Conservation (phyloP, 805 yeast species). For the Ascoidea asiatica region DNA sequence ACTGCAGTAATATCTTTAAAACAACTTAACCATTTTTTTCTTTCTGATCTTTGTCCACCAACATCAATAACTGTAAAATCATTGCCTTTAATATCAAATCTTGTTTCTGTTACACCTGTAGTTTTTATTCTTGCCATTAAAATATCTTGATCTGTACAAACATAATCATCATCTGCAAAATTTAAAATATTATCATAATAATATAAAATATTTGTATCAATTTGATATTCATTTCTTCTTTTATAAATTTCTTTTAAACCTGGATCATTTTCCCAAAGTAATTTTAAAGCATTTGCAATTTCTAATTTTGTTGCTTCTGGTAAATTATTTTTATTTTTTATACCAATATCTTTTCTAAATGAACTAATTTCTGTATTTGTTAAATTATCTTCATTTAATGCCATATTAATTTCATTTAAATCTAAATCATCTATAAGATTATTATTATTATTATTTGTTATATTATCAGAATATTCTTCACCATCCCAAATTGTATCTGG, state of each 20-base stretch:
- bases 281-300: conserved; percentile 57
- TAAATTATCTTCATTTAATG: background rate
- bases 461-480: conserved; percentile 11
- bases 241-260: conserved; percentile 51
- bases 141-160: conserved; percentile 73
- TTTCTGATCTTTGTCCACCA: conserved; percentile 93
- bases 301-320: conserved; percentile 19
- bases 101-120: conserved; percentile 86
- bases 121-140: conserved; percentile 87
- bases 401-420: conserved; percentile 8
- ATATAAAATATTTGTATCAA: conserved; percentile 72
- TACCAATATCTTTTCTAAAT: background rate
- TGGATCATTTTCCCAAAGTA: conserved; percentile 55
- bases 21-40: conserved; percentile 93
- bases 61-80: conserved; percentile 80
- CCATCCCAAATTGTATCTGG: conserved; percentile 19
- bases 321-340: no score
- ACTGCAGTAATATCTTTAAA: conserved; percentile 85
- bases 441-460: conserved; percentile 7
- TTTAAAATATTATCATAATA: conserved; percentile 64
- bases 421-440: background rate
- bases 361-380: background rate
- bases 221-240: conserved; percentile 64
- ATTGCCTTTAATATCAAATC: conserved; percentile 52
- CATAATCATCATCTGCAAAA: conserved; percentile 50